A percentile compares a stretch with the other conserved stretches of the same genome.
These are phyloP conservation scores for Wickerhamomyces queroliae DNA, from an alignment of 805 yeast species.

Conservation along the genomic window DNA sequence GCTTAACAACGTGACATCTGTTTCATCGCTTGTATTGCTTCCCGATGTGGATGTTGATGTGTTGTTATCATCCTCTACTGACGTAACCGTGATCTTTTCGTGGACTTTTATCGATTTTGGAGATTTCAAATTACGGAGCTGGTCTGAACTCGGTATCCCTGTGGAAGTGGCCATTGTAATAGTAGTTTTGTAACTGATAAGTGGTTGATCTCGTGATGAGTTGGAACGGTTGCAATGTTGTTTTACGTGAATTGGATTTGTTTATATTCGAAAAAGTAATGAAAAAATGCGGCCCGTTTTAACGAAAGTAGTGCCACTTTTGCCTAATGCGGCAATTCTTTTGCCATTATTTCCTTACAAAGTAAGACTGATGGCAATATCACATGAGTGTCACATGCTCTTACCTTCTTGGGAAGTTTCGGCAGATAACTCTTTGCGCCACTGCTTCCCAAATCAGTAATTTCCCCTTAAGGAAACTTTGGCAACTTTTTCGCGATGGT, in stretches of 20 bases:
- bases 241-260: no score
- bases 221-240: neutral
- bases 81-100: neutral
- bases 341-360: neutral
- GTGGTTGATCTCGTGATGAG: no score
- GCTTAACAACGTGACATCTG: neutral
- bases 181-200: neutral
- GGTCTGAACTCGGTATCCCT: neutral
- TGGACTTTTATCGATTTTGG: neutral
- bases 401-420: neutral
- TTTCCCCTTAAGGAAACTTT: neutral
- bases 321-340: neutral
- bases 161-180: neutral
- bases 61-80: neutral
- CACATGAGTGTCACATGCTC: neutral
- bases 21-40: neutral
- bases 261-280: no score
- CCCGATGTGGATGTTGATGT: neutral
- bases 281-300: no score
- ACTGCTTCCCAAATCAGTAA: neutral
- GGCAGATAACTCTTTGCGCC: neutral
- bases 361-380: no score
- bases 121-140: neutral
- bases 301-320: no score
- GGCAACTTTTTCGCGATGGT: neutral